Percentiles rank a stretch among this genome's conserved stretches.
These are phyloP conservation scores for Phytophthora citrophthora DNA, from an alignment of 352 stramenopile species.

Conservation along the genomic window DNA sequence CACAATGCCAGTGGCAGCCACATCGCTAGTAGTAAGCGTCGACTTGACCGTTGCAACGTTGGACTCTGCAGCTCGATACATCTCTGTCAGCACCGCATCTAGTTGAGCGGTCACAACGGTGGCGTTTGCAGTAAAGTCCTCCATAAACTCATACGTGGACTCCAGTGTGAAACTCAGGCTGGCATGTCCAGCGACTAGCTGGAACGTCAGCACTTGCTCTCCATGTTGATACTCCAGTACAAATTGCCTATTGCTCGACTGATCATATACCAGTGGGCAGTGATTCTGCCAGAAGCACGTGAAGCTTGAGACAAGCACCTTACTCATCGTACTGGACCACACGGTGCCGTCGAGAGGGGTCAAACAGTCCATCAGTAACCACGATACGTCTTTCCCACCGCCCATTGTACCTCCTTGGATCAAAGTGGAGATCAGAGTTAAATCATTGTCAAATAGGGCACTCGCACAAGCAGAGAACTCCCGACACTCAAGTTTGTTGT, in stretches of 20 bases:
- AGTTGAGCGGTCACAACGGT: slow-evolving; percentile 7
- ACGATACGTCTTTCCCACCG: slow-evolving; percentile 13
- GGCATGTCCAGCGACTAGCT: slow-evolving; percentile 4
- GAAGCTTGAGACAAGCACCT: slow-evolving; percentile 16
- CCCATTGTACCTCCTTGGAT: not conserved
- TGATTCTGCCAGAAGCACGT: slow-evolving; percentile 17
- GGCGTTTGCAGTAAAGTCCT: slow-evolving; percentile 10
- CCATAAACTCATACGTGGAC: slow-evolving; percentile 12
- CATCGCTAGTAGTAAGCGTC: slow-evolving; percentile 4
- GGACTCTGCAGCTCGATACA: slow-evolving; percentile 19
- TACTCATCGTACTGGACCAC: slow-evolving; percentile 15
- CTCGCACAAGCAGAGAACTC: slow-evolving; percentile 17
- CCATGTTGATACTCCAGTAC: slow-evolving; percentile 14
- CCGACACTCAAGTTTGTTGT: slow-evolving; percentile 13
- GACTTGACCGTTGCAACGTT: slow-evolving; percentile 20
- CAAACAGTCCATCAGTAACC: slow-evolving; percentile 23
- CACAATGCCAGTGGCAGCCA: not conserved
- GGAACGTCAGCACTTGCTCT: slow-evolving; percentile 16
- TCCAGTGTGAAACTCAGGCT: slow-evolving; percentile 24
- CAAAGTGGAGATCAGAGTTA: slow-evolving; percentile 13
- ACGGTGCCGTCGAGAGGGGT: slow-evolving; percentile 24
- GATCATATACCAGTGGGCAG: slow-evolving; percentile 17
- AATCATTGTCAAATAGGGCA: slow-evolving; percentile 12
- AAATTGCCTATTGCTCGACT: not conserved
- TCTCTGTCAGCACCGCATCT: slow-evolving; percentile 16